A percentile compares a stretch with the other conserved stretches of the same genome.
Evolutionary conservation across 768 basidiomycete genomes (phyloP).

Genomic region (Agaricus blazei): DNA sequence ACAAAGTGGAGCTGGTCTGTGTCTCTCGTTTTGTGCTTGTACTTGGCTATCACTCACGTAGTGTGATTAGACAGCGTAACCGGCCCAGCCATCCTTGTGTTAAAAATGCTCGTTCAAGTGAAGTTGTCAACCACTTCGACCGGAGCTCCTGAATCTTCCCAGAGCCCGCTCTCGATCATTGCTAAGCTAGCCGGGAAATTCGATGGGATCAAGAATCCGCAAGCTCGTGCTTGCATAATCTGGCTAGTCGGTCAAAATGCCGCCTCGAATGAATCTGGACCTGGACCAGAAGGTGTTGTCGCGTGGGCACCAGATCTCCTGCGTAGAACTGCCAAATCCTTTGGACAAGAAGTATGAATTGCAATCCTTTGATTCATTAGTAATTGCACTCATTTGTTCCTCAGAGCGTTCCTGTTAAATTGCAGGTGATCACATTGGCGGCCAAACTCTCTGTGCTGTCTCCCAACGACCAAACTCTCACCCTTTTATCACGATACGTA

Average conservation of each 20-base stretch:
- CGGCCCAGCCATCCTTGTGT: conserved; percentile 75
- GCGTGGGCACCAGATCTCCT: conserved; percentile 89
- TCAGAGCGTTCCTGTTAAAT: conserved; percentile 64
- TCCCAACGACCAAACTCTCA: conserved; percentile 44
- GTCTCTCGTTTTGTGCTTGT: not conserved
- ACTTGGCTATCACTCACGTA: not conserved
- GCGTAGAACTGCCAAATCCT: conserved; percentile 71
- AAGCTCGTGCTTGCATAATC: conserved; percentile 81
- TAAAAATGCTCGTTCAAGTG: conserved; percentile 78
- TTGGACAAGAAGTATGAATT: conserved; percentile 60
- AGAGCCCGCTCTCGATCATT: conserved; percentile 62
- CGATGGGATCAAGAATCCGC: conserved; percentile 73
- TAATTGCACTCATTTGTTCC: not conserved
- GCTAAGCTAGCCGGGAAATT: conserved; percentile 71
- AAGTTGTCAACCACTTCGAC: conserved; percentile 38
- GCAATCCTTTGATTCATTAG: not conserved
- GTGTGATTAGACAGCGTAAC: conserved; percentile 59
- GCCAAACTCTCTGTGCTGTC: conserved; percentile 76
- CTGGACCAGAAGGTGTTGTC: conserved; percentile 51
- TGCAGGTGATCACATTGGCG: conserved; percentile 81
- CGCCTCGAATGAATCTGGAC: conserved; percentile 27
- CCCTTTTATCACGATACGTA: conserved; percentile 63
- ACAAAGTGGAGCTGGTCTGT: conserved; percentile 66
- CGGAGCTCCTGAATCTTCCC: conserved; percentile 15
- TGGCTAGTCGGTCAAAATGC: conserved; percentile 95